Conservation (phyloP, 148 eudicot species). For the Pharnaceum exiguum region DNA sequence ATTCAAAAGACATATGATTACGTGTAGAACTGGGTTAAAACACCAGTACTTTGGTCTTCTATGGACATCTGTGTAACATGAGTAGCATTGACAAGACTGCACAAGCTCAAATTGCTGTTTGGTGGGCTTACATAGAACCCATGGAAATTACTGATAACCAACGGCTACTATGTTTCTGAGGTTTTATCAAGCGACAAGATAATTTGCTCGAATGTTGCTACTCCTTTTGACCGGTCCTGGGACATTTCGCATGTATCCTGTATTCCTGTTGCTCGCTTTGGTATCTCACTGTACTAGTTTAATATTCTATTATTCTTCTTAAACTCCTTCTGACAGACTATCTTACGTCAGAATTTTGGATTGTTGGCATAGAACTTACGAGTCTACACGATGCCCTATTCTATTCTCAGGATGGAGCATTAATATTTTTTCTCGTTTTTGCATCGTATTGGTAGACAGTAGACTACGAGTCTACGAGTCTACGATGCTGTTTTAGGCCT, state of each 20-base stretch:
- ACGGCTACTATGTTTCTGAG: not conserved
- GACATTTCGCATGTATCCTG: not conserved
- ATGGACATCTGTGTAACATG: not conserved
- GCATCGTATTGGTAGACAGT: too few species aligned
- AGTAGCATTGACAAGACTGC: constrained; percentile 1
- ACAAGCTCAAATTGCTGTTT: constrained; percentile 1
- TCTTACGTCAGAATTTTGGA: too few species aligned
- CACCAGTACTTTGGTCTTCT: not conserved
- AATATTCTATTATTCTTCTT: too few species aligned
- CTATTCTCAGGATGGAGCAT: too few species aligned
- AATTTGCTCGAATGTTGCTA: not conserved
- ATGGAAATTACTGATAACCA: constrained; percentile 13
- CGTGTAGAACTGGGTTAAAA: not conserved
- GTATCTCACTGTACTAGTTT: not conserved
- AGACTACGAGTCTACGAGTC: too few species aligned
- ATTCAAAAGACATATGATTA: not conserved
- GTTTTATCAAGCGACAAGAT: constrained; percentile 11
- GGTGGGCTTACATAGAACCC: constrained; percentile 13
- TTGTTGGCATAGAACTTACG: too few species aligned
- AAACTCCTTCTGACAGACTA: too few species aligned
- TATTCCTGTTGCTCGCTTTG: not conserved
- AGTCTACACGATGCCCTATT: too few species aligned
- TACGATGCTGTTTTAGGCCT: too few species aligned
- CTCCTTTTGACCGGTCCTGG: not conserved
- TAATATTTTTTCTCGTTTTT: too few species aligned